phyloP scores from a whole-genome alignment of 768 basidiomycete genomes.

The Russula foetens region DNA sequence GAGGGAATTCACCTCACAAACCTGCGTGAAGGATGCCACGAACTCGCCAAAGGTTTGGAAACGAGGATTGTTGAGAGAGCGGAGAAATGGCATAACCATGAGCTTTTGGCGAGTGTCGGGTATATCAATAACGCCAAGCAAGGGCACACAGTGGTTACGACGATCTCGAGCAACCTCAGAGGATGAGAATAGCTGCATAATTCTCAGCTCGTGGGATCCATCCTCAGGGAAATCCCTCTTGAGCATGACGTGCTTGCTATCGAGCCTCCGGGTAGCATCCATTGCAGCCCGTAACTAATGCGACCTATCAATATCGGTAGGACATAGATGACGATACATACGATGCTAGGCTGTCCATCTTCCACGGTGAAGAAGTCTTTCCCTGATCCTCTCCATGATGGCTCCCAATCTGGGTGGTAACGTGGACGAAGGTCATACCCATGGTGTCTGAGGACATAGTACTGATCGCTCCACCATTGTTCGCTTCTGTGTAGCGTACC shows the following conservation, averaged over 20 bases:
- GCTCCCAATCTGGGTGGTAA: no score
- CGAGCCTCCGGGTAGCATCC: slow-evolving; percentile 27
- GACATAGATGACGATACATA: neutral
- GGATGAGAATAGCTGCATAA: slow-evolving; percentile 24
- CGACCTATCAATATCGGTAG: neutral
- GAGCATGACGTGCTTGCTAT: no score
- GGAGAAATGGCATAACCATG: no score
- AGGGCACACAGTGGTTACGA: no score
- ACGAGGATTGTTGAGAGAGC: no score
- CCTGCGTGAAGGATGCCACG: slow-evolving; percentile 20
- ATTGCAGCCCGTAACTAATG: slow-evolving; percentile 12
- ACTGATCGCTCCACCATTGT: slow-evolving; percentile 4
- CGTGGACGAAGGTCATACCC: slow-evolving; percentile 9
- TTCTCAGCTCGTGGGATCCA: slow-evolving; percentile 24
- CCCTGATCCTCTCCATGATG: no score
- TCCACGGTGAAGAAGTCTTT: neutral
- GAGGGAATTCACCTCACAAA: neutral
- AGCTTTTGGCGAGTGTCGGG: neutral
- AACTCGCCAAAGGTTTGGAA: neutral
- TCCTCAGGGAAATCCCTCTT: slow-evolving; percentile 1
- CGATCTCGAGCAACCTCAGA: no score
- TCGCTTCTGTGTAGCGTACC: neutral
- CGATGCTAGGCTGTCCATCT: neutral
- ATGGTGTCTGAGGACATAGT: neutral
- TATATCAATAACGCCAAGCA: neutral